Conservation (phyloP, 1,139 yeast species). For the Pichia cactophila region DNA sequence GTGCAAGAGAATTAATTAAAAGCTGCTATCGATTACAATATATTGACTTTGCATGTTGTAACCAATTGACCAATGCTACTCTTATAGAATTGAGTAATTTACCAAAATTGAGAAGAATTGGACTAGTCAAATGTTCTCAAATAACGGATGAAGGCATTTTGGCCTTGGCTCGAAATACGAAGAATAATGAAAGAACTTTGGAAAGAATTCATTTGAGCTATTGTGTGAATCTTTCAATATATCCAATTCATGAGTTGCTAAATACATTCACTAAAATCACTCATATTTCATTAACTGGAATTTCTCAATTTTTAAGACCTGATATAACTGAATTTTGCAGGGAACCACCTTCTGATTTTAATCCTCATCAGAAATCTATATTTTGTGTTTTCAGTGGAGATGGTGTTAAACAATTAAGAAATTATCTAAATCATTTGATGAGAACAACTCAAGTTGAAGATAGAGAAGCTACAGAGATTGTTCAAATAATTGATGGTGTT, state of each 20-base stretch:
- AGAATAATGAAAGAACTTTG: conserved; percentile 65
- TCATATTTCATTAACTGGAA: conserved; percentile 85
- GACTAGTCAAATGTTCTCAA: conserved; percentile 83
- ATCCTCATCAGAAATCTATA: conserved; percentile 73
- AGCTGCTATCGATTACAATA: conserved; percentile 83
- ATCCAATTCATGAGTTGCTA: conserved; percentile 63
- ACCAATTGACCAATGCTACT: conserved; percentile 80
- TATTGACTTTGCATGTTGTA: conserved; percentile 91
- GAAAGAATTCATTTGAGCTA: conserved; percentile 93
- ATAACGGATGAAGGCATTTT: conserved; percentile 83
- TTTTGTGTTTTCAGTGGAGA: conserved; percentile 93
- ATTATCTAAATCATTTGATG: conserved; percentile 23
- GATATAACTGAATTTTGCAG: conserved; percentile 87
- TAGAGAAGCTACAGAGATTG: conserved; percentile 25
- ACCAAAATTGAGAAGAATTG: conserved; percentile 82
- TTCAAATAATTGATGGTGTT: conserved; percentile 24
- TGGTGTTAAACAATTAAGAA: conserved; percentile 52
- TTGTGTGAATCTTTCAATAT: conserved; percentile 72
- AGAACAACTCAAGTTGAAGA: conserved; percentile 26
- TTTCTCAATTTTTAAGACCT: conserved; percentile 74
- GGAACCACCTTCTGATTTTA: conserved; percentile 91
- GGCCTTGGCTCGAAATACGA: conserved; percentile 68
- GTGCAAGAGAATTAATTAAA: conserved; percentile 68
- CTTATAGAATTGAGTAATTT: conserved; percentile 69
- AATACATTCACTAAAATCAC: conserved; percentile 81